These are phyloP conservation scores for Pelargonium fulgidum DNA, from an alignment of 441 rosid species.

Conservation along the genomic window DNA sequence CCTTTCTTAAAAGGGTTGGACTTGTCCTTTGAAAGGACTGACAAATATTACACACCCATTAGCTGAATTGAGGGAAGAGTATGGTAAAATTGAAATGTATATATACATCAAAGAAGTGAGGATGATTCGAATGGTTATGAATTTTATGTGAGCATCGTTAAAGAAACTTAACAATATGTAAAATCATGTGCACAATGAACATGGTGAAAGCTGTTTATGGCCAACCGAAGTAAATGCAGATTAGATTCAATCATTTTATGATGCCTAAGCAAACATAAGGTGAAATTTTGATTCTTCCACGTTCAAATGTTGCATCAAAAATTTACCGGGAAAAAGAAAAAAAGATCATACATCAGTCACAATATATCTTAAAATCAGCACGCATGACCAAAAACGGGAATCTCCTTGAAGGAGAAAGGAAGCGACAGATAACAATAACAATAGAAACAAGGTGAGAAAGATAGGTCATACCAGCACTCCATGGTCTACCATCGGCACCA, in stretches of 20 bases:
- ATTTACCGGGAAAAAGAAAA: background rate
- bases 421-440: background rate
- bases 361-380: background rate
- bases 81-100: no score
- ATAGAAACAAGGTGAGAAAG: background rate
- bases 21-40: no score
- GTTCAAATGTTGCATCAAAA: background rate
- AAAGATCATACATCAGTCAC: background rate
- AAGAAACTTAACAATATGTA: background rate
- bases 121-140: background rate
- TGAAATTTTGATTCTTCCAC: no score
- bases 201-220: background rate
- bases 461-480: conserved; percentile 57
- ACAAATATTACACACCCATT: no score
- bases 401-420: background rate
- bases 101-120: background rate
- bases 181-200: background rate
- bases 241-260: no score
- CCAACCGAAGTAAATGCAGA: background rate
- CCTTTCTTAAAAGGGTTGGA: no score
- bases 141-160: background rate
- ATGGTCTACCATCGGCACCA: conserved; percentile 53
- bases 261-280: no score
- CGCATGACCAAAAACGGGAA: background rate
- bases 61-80: no score